phyloP scores from a whole-genome alignment of 2,329 filamentous ascomycete genomes.

The Stemphylium beticola region DNA sequence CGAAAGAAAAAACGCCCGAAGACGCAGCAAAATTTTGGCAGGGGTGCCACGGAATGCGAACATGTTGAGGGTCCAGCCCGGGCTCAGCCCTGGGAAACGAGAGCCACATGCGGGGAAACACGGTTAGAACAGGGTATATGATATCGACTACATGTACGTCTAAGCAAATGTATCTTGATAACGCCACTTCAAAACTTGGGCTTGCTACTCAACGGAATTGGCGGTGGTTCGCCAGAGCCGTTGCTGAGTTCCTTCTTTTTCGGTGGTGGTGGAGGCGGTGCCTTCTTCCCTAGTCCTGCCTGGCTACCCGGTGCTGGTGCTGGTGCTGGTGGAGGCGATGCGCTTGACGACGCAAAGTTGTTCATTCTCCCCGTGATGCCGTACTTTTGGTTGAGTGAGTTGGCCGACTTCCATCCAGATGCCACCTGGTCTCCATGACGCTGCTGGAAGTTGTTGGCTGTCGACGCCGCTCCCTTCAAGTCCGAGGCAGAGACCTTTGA shows the following conservation, averaged over 20 bases:
- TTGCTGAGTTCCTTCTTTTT: constrained; percentile 61
- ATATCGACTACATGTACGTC: background rate
- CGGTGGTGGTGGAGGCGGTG: constrained; percentile 64
- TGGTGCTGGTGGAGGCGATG: constrained; percentile 29
- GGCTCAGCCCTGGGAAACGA: background rate
- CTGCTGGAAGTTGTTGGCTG: constrained; percentile 72
- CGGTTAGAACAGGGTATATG: background rate
- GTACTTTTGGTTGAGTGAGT: constrained; percentile 67
- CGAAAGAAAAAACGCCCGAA: background rate
- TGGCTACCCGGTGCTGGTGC: constrained; percentile 32
- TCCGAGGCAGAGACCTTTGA: constrained; percentile 67
- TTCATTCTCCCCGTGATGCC: constrained; percentile 60
- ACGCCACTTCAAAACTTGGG: constrained; percentile 49
- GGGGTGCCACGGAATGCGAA: constrained; percentile 1
- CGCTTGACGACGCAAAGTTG: constrained; percentile 41
- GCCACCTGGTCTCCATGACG: constrained; percentile 72
- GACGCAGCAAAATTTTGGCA: constrained; percentile 1
- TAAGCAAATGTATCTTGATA: background rate
- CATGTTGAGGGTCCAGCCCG: constrained; percentile 11
- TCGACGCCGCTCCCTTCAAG: constrained; percentile 63
- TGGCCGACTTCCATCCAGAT: constrained; percentile 64
- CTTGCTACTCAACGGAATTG: constrained; percentile 64
- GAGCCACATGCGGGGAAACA: background rate
- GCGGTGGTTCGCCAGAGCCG: constrained; percentile 55
- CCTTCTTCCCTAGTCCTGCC: constrained; percentile 56